Evolutionary conservation across 139 green algal genomes (phyloP).

Genomic region (Tetradesmus obliquus): DNA sequence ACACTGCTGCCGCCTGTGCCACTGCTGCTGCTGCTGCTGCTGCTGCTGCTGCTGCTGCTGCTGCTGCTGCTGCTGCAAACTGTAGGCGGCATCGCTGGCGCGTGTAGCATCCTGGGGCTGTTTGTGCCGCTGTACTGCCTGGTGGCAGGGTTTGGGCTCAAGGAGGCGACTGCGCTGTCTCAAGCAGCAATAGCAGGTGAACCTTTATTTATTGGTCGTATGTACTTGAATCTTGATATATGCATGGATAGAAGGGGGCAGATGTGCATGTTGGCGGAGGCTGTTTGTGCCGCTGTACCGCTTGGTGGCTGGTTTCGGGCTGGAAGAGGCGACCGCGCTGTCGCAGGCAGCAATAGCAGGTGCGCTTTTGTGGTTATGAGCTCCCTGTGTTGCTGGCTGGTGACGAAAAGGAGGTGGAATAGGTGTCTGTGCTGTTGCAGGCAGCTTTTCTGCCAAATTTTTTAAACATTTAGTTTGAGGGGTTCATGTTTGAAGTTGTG

Average conservation of each 20-base stretch:
- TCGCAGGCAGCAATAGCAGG: neutral
- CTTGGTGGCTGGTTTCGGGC: neutral
- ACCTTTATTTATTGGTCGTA: neutral
- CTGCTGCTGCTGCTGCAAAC: neutral
- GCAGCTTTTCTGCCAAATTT: neutral
- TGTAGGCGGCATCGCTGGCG: conserved; percentile 4
- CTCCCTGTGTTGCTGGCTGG: neutral
- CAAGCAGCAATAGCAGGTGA: conserved; percentile 51
- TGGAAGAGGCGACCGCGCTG: neutral
- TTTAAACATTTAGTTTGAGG: too few species aligned
- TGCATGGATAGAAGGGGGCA: neutral
- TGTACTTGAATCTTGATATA: neutral
- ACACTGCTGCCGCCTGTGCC: neutral
- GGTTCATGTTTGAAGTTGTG: too few species aligned
- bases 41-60: neutral
- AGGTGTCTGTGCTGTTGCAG: neutral
- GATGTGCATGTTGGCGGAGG: neutral
- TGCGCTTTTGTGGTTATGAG: neutral
- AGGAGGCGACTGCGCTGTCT: conserved; percentile 53
- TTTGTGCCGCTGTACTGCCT: conserved; percentile 25
- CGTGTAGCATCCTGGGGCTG: neutral
- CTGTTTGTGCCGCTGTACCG: neutral
- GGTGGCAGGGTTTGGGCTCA: conserved; percentile 41
- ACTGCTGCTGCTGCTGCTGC: neutral
- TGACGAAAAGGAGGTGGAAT: neutral